Evolutionary conservation across 495 filamentous ascomycete species (phyloP).

Genomic region (Penicillium egyptiacum): DNA sequence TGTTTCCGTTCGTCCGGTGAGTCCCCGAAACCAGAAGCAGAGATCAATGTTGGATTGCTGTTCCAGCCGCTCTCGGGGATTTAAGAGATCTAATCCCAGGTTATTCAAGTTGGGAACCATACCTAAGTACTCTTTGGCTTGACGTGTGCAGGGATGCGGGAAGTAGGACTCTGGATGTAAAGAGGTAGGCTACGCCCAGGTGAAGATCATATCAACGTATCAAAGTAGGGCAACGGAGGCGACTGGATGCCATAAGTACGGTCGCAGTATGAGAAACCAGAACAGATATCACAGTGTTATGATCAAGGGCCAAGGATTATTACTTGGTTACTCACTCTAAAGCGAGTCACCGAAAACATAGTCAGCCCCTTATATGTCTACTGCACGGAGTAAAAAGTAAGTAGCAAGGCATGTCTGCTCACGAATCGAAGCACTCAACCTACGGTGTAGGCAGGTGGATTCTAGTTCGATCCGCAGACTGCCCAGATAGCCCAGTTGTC

Average conservation of each 20-base stretch:
- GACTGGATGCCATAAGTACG: neutral
- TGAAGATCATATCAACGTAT: neutral
- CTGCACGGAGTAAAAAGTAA: neutral
- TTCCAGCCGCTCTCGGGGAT: neutral
- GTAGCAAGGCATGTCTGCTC: neutral
- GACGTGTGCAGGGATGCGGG: neutral
- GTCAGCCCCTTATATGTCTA: neutral
- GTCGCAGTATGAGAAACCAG: neutral
- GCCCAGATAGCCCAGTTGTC: neutral
- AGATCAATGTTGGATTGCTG: neutral
- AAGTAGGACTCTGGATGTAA: neutral
- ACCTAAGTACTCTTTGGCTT: neutral
- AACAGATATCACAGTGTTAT: neutral
- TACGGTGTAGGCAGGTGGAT: slow-evolving; percentile 3
- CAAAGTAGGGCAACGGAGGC: neutral
- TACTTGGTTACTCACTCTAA: neutral
- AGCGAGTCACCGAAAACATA: slow-evolving; percentile 4
- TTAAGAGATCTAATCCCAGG: neutral
- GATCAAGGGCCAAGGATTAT: neutral
- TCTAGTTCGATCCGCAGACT: slow-evolving; percentile 1
- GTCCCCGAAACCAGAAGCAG: neutral
- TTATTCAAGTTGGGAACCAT: neutral
- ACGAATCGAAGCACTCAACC: neutral
- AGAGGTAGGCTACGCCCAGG: too few relatives aligned
- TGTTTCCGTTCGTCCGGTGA: neutral